A percentile compares a stretch with the other conserved stretches of the same genome.
Conservation (phyloP, 2,329 filamentous ascomycete species). For the Lithohypha guttulata region DNA sequence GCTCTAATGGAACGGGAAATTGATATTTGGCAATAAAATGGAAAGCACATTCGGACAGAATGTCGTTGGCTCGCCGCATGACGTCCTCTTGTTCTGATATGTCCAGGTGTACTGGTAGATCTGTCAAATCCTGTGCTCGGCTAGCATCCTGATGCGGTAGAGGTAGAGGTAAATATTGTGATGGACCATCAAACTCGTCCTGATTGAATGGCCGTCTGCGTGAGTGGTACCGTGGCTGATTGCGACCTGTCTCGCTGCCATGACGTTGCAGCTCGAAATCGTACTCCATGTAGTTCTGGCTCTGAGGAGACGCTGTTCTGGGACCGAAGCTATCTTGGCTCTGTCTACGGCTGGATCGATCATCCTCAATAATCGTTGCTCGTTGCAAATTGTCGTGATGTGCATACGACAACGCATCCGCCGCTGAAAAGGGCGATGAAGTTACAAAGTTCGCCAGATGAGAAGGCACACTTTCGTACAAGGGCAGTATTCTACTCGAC, state of each 20-base stretch:
- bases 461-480: conserved; percentile 1
- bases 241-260: conserved; percentile 15
- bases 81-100: conserved; percentile 78
- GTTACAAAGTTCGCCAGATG: not conserved
- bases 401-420: not conserved
- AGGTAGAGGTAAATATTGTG: conserved; percentile 68
- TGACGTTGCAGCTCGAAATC: conserved; percentile 18
- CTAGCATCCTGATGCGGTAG: conserved; percentile 59
- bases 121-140: conserved; percentile 69
- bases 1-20: conserved; percentile 74
- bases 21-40: conserved; percentile 87
- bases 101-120: conserved; percentile 70
- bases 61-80: conserved; percentile 69
- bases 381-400: not conserved
- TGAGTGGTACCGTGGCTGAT: conserved; percentile 17
- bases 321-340: conserved; percentile 20
- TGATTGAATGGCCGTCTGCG: conserved; percentile 54
- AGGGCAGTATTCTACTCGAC: not conserved
- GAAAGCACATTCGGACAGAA: conserved; percentile 74
- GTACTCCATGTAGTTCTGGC: conserved; percentile 18
- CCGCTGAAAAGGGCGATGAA: not conserved
- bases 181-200: conserved; percentile 81
- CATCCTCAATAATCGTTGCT: conserved; percentile 6
- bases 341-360: conserved; percentile 13
- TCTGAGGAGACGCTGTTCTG: conserved; percentile 18